Evolutionary conservation across 495 filamentous ascomycete genomes (phyloP).

Genomic region (Neurospora sp.): DNA sequence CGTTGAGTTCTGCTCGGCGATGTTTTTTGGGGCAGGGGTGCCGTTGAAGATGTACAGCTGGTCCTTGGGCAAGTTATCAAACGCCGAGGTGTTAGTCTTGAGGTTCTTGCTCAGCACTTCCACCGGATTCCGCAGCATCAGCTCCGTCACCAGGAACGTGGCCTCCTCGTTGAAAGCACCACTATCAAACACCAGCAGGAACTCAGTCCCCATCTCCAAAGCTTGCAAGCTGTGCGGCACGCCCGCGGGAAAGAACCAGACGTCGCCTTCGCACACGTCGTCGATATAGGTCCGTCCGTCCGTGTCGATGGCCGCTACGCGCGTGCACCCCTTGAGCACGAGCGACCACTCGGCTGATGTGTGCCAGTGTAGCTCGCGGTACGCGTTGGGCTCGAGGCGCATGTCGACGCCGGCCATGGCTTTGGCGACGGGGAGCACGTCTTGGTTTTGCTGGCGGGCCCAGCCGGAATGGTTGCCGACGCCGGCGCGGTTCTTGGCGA

Average conservation of each 20-base stretch:
- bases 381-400: slow-evolving; percentile 55
- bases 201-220: slow-evolving; percentile 53
- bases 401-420: slow-evolving; percentile 73
- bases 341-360: slow-evolving; percentile 56
- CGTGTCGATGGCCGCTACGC: slow-evolving; percentile 51
- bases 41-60: slow-evolving; percentile 65
- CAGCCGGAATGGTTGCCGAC: slow-evolving; percentile 47
- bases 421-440: slow-evolving; percentile 52
- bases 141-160: slow-evolving; percentile 58
- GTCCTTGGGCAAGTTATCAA: slow-evolving; percentile 47
- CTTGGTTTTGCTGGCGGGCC: slow-evolving; percentile 57
- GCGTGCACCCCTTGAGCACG: slow-evolving; percentile 54
- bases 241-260: slow-evolving; percentile 62
- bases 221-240: slow-evolving; percentile 61
- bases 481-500: slow-evolving; percentile 54
- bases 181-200: slow-evolving; percentile 61
- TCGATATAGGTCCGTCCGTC: slow-evolving; percentile 56
- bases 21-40: slow-evolving; percentile 49
- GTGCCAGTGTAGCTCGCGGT: slow-evolving; percentile 69
- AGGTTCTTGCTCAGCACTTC: slow-evolving; percentile 57
- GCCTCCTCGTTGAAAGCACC: slow-evolving; percentile 60
- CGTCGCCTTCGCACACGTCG: slow-evolving; percentile 55
- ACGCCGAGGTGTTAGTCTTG: slow-evolving; percentile 40
- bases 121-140: slow-evolving; percentile 51
- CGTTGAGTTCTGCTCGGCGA: slow-evolving; percentile 51